Evolutionary conservation across 805 yeast species (phyloP), one percentile per base, ranked within the genome.

Genomic region (Isabelozyma rhagii): DNA sequence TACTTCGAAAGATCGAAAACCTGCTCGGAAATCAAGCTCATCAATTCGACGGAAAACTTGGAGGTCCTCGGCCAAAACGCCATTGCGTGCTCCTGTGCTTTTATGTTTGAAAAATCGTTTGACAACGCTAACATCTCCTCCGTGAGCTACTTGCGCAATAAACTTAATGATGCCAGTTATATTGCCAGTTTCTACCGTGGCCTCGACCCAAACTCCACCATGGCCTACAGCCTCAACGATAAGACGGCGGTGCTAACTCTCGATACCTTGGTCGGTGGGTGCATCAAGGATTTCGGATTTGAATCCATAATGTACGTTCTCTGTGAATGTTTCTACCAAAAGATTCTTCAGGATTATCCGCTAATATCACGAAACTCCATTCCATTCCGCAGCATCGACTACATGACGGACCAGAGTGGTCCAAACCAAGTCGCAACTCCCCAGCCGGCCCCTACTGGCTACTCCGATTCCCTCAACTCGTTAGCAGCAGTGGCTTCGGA

Each of bases 241-340:
- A 78, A 72, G 21, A 75, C 79, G 28, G 84, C 86, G 0, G 71
- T 79, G 0, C 74, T 81, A 47, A 67, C 87, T 4, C 68, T 87
- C 43, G 77, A 77, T 55, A 79, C 83, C 39, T 60, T 85, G 25
- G 61, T 87, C 17, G 96, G 94, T 2, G 84, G 86, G 8, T 79
- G 89, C 52, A 77, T 86, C 38, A 84, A 82, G 53, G 96, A 89
- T 64, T 89, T 84, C 69, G 96, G 96, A 1, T 89, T 89, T 62
- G 91, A 89, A 58, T 62, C 77, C 3, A 75, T 84, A n/a, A 68
- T 87, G 50, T 76, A 76, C 51, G 84, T 87, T 3, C 64, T 89
- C 27, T 79, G 88, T 53, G 93, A 87, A 55, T 75, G 87, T 2
- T 80, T 86, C 56, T 85, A 84, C 60, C 83, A 79, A 47, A 67